A percentile compares a stretch with the other conserved stretches of the same genome.
These are phyloP conservation scores for Dalbergia oliveri DNA, from an alignment of 306 rosid genomes.

Conservation along the genomic window DNA sequence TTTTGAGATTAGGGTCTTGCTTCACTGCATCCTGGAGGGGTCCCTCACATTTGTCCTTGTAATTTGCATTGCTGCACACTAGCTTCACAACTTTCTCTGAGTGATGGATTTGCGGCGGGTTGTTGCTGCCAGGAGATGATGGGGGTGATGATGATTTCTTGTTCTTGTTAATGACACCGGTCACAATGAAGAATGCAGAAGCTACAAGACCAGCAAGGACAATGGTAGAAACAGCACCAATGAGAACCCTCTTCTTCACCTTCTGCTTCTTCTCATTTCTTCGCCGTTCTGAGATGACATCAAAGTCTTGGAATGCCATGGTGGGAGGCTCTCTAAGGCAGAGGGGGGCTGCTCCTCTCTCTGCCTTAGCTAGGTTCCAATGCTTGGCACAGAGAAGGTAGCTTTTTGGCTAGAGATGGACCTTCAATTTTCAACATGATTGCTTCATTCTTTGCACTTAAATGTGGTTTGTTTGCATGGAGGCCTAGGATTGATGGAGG, in stretches of 20 bases:
- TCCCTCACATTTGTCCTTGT: constrained; percentile 61
- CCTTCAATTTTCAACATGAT: constrained; percentile 31
- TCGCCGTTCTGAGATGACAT: constrained; percentile 71
- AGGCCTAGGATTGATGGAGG: constrained; percentile 51
- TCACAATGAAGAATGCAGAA: constrained; percentile 39
- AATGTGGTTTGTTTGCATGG: constrained; percentile 21
- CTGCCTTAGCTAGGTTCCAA: constrained; percentile 74
- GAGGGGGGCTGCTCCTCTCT: constrained; percentile 53
- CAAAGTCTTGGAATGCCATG: constrained; percentile 95
- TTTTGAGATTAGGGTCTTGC: constrained; percentile 1
- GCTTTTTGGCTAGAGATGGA: too few relatives aligned
- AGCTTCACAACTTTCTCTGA: constrained; percentile 46
- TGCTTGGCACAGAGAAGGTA: too few relatives aligned
- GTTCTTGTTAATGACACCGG: background rate
- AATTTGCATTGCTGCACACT: constrained; percentile 64
- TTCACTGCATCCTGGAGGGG: constrained; percentile 48
- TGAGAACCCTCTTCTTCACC: constrained; percentile 54
- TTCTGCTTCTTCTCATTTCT: constrained; percentile 62
- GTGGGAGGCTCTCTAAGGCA: constrained; percentile 67
- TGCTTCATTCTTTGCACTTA: constrained; percentile 5
- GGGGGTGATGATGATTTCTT: background rate
- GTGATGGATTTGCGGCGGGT: background rate
- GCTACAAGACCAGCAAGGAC: constrained; percentile 53
- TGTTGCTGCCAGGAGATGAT: background rate
- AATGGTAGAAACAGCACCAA: constrained; percentile 51